Evolutionary conservation across 2,329 filamentous ascomycete genomes (phyloP).

Genomic region (Neopestalotiopsis sp.): DNA sequence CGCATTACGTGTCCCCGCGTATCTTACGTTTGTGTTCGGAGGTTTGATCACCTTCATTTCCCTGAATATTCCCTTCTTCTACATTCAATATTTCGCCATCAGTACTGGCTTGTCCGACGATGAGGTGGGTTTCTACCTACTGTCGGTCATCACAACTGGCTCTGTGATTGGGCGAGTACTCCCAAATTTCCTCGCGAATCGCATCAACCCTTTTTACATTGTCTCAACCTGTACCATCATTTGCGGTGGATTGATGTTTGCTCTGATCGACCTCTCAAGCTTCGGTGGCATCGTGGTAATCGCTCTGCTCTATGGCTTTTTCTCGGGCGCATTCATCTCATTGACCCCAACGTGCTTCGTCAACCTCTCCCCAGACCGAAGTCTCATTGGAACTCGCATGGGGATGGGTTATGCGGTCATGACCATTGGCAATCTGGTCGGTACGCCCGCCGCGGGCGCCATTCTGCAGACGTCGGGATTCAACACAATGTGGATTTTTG

Average conservation of each 20-base stretch:
- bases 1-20: slow-evolving; percentile 43
- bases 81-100: slow-evolving; percentile 42
- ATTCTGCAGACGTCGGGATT: slow-evolving; percentile 29
- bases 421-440: slow-evolving; percentile 37
- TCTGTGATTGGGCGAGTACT: slow-evolving; percentile 45
- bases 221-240: slow-evolving; percentile 35
- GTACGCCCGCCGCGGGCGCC: slow-evolving; percentile 39
- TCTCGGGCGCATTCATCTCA: slow-evolving; percentile 47
- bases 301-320: slow-evolving; percentile 45
- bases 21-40: slow-evolving; percentile 38
- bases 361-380: slow-evolving; percentile 43
- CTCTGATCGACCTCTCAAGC: slow-evolving; percentile 39
- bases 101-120: slow-evolving; percentile 33
- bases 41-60: slow-evolving; percentile 44
- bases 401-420: slow-evolving; percentile 42
- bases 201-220: slow-evolving; percentile 42
- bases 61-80: slow-evolving; percentile 44
- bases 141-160: slow-evolving; percentile 45
- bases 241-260: slow-evolving; percentile 39
- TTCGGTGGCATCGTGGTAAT: slow-evolving; percentile 37
- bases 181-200: slow-evolving; percentile 43
- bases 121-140: slow-evolving; percentile 45
- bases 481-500: too few species aligned
- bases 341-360: slow-evolving; percentile 45
- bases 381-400: slow-evolving; percentile 47